Conservation (phyloP, 225 moss, liverwort and hornwort genomes). For the Sphagnum tenellum region DNA sequence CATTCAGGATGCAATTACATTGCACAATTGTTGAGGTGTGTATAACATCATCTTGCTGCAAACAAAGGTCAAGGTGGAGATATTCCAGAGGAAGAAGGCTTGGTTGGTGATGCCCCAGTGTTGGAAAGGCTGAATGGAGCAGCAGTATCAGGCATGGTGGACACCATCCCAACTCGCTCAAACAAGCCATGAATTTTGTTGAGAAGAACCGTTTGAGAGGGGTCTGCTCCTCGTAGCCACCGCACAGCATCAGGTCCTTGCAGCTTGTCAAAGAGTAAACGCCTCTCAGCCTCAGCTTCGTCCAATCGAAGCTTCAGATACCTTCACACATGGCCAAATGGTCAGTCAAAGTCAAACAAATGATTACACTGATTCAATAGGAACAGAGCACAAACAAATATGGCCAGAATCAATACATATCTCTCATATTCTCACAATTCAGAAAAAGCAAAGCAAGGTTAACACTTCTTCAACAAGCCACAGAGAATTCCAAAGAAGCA, state of each 20-base stretch:
- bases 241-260: conserved; percentile 61
- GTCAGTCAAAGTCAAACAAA: no score
- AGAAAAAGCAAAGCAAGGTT: no score
- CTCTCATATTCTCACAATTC: no score
- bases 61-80: no score
- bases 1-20: no score
- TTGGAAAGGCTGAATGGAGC: conserved; percentile 26
- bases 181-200: conserved; percentile 63
- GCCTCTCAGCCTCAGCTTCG: conserved; percentile 66
- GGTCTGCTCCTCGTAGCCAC: conserved; percentile 46
- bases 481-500: no score
- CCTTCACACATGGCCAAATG: conserved; percentile 11
- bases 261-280: conserved; percentile 44
- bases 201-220: conserved; percentile 56
- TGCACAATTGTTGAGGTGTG: no score
- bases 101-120: conserved; percentile 22
- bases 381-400: no score
- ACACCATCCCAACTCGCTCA: conserved; percentile 61
- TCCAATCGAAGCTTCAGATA: conserved; percentile 59
- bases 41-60: no score
- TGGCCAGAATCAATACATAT: no score
- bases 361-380: no score
- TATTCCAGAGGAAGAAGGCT: neutral
- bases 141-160: conserved; percentile 49
- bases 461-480: no score